Conservation (phyloP, 495 filamentous ascomycete genomes). For the Cladorrhinum samala region DNA sequence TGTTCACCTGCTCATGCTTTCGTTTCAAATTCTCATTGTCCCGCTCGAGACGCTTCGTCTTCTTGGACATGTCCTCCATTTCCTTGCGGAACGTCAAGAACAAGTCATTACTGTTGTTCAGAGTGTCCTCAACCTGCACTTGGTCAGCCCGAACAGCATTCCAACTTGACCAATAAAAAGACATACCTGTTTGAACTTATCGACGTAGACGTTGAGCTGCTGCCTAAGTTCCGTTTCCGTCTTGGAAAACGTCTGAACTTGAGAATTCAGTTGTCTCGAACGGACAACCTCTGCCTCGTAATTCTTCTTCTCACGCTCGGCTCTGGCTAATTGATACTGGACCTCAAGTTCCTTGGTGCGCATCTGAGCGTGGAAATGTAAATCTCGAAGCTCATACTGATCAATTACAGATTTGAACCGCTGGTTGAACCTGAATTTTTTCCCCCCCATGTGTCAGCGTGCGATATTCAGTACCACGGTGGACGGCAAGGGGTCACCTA, state of each 20-base stretch:
- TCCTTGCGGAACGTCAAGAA: slow-evolving; percentile 98
- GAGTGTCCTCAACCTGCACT: slow-evolving; percentile 86
- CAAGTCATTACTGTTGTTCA: slow-evolving; percentile 97
- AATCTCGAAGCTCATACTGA: slow-evolving; percentile 89
- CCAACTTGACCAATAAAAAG: slow-evolving; percentile 10
- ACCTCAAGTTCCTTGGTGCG: slow-evolving; percentile 96
- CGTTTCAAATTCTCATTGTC: slow-evolving; percentile 87
- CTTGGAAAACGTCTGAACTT: slow-evolving; percentile 93
- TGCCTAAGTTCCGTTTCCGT: slow-evolving; percentile 90
- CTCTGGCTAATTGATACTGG: slow-evolving; percentile 77
- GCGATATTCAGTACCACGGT: not conserved
- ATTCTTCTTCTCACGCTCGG: slow-evolving; percentile 80
- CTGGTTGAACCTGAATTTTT: slow-evolving; percentile 70
- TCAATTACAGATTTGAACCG: slow-evolving; percentile 92
- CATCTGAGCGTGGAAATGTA: slow-evolving; percentile 83
- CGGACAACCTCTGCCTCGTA: slow-evolving; percentile 74
- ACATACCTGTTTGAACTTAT: slow-evolving; percentile 98
- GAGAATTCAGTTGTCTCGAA: slow-evolving; percentile 75
- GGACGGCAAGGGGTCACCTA: slow-evolving; percentile 37
- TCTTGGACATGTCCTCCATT: slow-evolving; percentile 99
- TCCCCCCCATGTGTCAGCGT: slow-evolving; percentile 24
- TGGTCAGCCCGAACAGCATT: slow-evolving; percentile 1
- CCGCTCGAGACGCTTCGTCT: slow-evolving; percentile 94
- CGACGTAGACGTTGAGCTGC: slow-evolving; percentile 96
- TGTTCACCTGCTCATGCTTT: slow-evolving; percentile 89